These are phyloP conservation scores for Mycena sp. DNA, from an alignment of 1,284 basidiomycete species.

Conservation along the genomic window DNA sequence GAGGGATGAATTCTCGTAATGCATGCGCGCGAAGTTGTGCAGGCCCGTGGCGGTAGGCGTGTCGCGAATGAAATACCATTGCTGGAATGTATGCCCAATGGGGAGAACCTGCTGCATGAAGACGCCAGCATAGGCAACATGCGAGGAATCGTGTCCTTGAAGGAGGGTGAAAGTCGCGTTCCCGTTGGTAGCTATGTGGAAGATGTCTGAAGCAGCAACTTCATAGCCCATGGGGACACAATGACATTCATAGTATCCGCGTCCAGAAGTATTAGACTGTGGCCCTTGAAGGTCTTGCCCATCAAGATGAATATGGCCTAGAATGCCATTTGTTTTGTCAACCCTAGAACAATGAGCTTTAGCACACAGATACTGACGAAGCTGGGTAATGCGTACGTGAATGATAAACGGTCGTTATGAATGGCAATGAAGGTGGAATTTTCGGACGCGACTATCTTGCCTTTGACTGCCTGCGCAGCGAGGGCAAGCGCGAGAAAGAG, in stretches of 20 bases:
- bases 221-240: constrained; percentile 14
- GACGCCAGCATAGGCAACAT: constrained; percentile 2
- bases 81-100: constrained; percentile 19
- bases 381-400: constrained; percentile 6
- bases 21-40: constrained; percentile 19
- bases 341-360: not conserved
- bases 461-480: not conserved
- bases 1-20: constrained; percentile 8
- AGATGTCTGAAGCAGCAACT: constrained; percentile 11
- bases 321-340: constrained; percentile 16
- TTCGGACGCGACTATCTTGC: not conserved
- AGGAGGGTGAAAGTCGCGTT: constrained; percentile 21
- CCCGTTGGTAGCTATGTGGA: constrained; percentile 12
- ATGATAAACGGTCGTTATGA: constrained; percentile 18
- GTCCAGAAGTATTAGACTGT: constrained; percentile 20
- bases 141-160: constrained; percentile 7
- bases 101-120: constrained; percentile 14
- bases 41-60: constrained; percentile 9
- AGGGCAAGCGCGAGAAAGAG: constrained; percentile 1
- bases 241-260: constrained; percentile 20
- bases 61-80: constrained; percentile 21
- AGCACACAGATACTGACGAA: not conserved
- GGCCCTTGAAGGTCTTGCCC: constrained; percentile 15
- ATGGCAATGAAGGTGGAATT: constrained; percentile 15
- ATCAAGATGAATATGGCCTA: constrained; percentile 19